phyloP scores from a whole-genome alignment of 2,329 filamentous ascomycete species.

The Cadophora sp. region DNA sequence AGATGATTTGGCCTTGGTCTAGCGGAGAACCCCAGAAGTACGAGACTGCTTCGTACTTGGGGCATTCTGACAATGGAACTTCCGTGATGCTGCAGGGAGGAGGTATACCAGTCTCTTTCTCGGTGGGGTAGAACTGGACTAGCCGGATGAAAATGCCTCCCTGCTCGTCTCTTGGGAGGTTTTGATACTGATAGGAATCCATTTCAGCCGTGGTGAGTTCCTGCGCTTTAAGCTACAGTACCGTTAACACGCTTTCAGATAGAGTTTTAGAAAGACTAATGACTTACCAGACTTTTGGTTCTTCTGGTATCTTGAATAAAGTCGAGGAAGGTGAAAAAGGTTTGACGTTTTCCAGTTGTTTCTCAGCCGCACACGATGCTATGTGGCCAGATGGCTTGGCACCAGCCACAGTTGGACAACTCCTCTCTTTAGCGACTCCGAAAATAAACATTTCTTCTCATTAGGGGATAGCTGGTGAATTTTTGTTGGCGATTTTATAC shows the following conservation, averaged over 20 bases:
- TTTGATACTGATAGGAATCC: conserved; percentile 7
- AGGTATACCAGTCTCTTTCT: neutral
- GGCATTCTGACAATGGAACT: conserved; percentile 2
- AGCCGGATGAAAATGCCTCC: conserved; percentile 11
- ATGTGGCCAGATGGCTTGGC: conserved; percentile 5
- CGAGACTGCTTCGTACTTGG: conserved; percentile 17
- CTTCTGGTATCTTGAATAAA: neutral
- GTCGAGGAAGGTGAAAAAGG: neutral
- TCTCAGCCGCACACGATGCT: neutral
- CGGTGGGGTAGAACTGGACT: conserved; percentile 10
- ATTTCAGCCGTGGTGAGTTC: neutral
- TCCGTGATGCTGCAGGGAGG: conserved; percentile 3
- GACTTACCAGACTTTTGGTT: neutral
- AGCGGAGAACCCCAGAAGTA: conserved; percentile 16
- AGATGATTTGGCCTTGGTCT: neutral
- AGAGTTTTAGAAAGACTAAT: no score
- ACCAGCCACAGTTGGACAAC: neutral
- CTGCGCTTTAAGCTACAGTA: neutral
- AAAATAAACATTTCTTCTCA: no score
- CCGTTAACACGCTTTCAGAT: neutral
- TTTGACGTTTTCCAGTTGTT: conserved; percentile 6
- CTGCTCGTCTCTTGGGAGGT: neutral
- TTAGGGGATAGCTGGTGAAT: no score
- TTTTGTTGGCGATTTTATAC: no score
- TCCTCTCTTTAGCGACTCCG: no score